phyloP scores from a whole-genome alignment of 2,329 filamentous ascomycete genomes.

The Fonsecaea erecta region DNA sequence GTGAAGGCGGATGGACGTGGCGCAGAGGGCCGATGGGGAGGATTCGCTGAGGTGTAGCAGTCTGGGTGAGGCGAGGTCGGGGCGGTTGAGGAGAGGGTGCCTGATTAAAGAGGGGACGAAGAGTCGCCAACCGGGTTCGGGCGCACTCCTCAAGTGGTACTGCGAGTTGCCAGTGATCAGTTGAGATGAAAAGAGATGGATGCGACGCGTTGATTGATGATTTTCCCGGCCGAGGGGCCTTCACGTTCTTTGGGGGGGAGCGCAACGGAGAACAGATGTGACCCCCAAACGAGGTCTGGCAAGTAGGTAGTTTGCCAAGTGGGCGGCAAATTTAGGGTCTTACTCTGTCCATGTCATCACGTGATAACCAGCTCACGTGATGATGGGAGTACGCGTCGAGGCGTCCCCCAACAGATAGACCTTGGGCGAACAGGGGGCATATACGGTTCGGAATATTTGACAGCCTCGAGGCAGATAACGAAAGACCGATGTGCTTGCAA shows the following conservation, averaged over 20 bases:
- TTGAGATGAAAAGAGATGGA: constrained; percentile 34
- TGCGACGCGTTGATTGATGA: constrained; percentile 37
- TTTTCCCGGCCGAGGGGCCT: constrained; percentile 33
- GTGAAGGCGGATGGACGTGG: constrained; percentile 43
- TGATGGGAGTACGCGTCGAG: background rate
- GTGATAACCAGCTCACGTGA: background rate
- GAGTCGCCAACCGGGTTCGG: constrained; percentile 27
- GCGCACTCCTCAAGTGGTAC: constrained; percentile 30
- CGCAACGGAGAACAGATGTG: constrained; percentile 21
- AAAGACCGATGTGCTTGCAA: background rate
- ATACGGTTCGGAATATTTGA: background rate
- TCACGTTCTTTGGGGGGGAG: constrained; percentile 28
- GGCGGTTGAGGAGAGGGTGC: constrained; percentile 25
- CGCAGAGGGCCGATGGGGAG: constrained; percentile 29
- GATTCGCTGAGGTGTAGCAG: constrained; percentile 14
- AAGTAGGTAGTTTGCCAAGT: constrained; percentile 6
- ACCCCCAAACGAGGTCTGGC: constrained; percentile 16
- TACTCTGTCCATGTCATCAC: background rate
- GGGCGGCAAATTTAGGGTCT: background rate
- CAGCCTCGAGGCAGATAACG: background rate
- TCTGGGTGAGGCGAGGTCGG: constrained; percentile 24
- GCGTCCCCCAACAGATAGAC: too few relatives aligned
- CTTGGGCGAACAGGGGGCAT: too few relatives aligned
- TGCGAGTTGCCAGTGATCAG: constrained; percentile 20
- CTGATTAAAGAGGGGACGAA: constrained; percentile 34